Conservation (phyloP, 2,329 filamentous ascomycete species). For the Hypocreales sp. region DNA sequence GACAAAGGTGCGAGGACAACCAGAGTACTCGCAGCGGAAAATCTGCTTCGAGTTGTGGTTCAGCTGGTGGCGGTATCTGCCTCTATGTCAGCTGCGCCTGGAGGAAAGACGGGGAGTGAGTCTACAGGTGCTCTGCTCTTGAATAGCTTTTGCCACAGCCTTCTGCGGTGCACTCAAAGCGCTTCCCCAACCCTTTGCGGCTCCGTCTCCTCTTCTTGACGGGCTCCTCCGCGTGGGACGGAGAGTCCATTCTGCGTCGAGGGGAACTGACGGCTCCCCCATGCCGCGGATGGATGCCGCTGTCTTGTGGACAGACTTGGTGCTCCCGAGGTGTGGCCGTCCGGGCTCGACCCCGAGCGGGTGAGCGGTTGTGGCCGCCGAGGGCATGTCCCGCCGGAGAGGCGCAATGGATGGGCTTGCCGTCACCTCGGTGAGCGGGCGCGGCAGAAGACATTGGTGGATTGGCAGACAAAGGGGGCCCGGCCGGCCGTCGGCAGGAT, state of each 20-base stretch:
- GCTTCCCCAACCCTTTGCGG: slow-evolving; percentile 65
- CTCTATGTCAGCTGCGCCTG: slow-evolving; percentile 2
- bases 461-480: too few species aligned
- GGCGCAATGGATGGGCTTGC: too few species aligned
- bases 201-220: slow-evolving; percentile 47
- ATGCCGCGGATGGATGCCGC: too few species aligned
- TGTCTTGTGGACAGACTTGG: too few species aligned
- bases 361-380: too few species aligned
- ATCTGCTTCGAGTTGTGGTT: slow-evolving; percentile 96
- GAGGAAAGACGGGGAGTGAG: background rate
- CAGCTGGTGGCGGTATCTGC: slow-evolving; percentile 72
- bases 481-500: too few species aligned
- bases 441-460: too few species aligned
- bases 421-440: too few species aligned
- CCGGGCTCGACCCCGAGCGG: too few species aligned
- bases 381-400: too few species aligned
- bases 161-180: slow-evolving; percentile 69
- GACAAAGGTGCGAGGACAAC: slow-evolving; percentile 82
- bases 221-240: slow-evolving; percentile 5
- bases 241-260: slow-evolving; percentile 2
- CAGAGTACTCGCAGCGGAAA: slow-evolving; percentile 82
- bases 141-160: slow-evolving; percentile 95
- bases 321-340: too few species aligned
- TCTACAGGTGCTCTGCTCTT: slow-evolving; percentile 81
- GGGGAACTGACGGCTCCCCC: too few species aligned